Evolutionary conservation across 2,329 filamentous ascomycete species (phyloP).

Genomic region (Ophiosphaerella narmari): DNA sequence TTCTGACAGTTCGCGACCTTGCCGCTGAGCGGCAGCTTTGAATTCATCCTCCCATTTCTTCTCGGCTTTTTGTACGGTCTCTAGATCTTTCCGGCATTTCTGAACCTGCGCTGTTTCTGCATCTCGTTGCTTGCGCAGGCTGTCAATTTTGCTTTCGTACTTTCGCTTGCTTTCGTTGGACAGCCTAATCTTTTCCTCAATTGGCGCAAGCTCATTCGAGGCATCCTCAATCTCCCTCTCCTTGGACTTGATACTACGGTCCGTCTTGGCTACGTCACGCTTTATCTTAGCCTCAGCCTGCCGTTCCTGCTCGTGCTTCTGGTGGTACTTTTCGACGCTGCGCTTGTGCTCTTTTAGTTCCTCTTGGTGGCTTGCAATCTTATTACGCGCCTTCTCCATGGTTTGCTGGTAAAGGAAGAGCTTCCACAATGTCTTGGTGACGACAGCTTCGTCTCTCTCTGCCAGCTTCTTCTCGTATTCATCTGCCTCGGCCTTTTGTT

Average conservation of each 20-base stretch:
- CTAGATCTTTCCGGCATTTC: slow-evolving; percentile 79
- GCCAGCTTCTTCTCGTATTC: slow-evolving; percentile 89
- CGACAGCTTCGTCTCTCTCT: slow-evolving; percentile 86
- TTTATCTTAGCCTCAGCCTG: slow-evolving; percentile 79
- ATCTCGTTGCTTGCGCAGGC: slow-evolving; percentile 76
- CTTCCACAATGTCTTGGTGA: slow-evolving; percentile 95
- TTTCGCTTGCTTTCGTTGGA: slow-evolving; percentile 72
- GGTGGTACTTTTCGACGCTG: slow-evolving; percentile 83
- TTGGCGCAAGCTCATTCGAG: slow-evolving; percentile 81
- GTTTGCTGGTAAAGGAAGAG: slow-evolving; percentile 91
- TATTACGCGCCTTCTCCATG: slow-evolving; percentile 87
- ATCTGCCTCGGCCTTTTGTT: slow-evolving; percentile 95
- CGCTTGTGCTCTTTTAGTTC: slow-evolving; percentile 91
- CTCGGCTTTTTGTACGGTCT: slow-evolving; percentile 85
- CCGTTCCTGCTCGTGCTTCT: slow-evolving; percentile 77
- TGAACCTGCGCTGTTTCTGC: slow-evolving; percentile 70
- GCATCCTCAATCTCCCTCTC: slow-evolving; percentile 87
- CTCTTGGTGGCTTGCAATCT: slow-evolving; percentile 92
- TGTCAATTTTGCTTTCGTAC: slow-evolving; percentile 69
- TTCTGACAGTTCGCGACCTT: slow-evolving; percentile 84
- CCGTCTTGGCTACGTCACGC: slow-evolving; percentile 78
- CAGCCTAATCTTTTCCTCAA: slow-evolving; percentile 86
- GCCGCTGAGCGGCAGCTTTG: slow-evolving; percentile 80
- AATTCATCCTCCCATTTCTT: slow-evolving; percentile 87
- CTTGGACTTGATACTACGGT: slow-evolving; percentile 82